Percentiles rank a stretch among this genome's conserved stretches.
phyloP scores from a whole-genome alignment of 2,329 filamentous ascomycete genomes.

The Arthroderma sp. region DNA sequence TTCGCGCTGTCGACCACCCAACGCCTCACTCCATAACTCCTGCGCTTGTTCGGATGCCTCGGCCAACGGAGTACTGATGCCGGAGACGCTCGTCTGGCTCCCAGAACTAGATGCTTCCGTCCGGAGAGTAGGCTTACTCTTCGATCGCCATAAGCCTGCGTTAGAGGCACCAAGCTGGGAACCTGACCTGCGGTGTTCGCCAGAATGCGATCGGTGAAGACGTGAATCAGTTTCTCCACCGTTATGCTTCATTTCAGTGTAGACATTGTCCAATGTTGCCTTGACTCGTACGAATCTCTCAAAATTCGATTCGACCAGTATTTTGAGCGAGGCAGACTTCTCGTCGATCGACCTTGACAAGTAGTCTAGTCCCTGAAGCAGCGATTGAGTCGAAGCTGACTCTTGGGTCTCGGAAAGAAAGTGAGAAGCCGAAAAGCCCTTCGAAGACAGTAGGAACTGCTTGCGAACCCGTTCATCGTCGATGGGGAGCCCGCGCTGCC shows the following conservation, averaged over 20 bases:
- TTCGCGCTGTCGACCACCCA: constrained; percentile 84
- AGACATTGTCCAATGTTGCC: constrained; percentile 95
- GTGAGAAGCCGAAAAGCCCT: constrained; percentile 80
- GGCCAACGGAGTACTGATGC: constrained; percentile 75
- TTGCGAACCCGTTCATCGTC: constrained; percentile 74
- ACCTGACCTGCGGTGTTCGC: constrained; percentile 48
- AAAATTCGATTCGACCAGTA: constrained; percentile 94
- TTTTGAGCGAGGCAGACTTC: constrained; percentile 92
- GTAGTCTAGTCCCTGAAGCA: constrained; percentile 71
- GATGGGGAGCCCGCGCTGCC: constrained; percentile 62
- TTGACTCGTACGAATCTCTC: constrained; percentile 96
- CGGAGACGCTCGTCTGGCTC: constrained; percentile 52
- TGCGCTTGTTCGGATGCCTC: constrained; percentile 91
- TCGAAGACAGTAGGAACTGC: constrained; percentile 88
- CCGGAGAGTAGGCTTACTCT: constrained; percentile 75
- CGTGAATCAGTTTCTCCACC: constrained; percentile 39
- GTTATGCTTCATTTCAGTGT: constrained; percentile 83
- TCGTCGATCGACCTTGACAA: constrained; percentile 89
- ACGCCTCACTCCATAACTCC: constrained; percentile 90
- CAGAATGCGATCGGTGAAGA: constrained; percentile 52
- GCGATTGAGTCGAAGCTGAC: constrained; percentile 65
- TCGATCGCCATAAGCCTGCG: neutral
- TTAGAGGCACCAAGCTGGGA: constrained; percentile 37
- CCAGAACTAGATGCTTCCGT: constrained; percentile 52
- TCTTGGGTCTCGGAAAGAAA: constrained; percentile 90